Evolutionary conservation across 305 asterid species (phyloP), one percentile per base, ranked within the genome.

Genomic region (Plantago coronopus): DNA sequence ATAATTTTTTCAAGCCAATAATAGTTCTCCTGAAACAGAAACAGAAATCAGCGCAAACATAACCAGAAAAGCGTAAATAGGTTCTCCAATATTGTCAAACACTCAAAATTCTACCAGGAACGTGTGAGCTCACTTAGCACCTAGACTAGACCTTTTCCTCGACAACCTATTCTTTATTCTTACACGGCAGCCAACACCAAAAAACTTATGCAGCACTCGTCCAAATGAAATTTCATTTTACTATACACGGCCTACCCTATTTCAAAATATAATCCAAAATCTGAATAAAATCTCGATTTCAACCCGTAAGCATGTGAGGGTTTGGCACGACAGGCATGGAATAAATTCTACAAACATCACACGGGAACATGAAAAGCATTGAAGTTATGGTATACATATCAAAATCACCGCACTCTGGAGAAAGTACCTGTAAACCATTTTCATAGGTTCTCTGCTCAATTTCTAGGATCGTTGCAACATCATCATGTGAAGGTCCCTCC

Each of bases 391-490:
- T 0, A 7, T 34, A 34, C 40, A 34, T 34, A 34, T 5, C 9
- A 34, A 61, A 19, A 53, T 57, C 48, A 72, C 46, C 37, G 43
- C 49, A 49, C 55, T 63, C 62, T 16, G 48, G 22, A 20, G 45
- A 61, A 54, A 17, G 43, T 51, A 91, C 96, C 96, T 91, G 98
- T 42, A 88, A 76, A 65, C 95, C 98, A 77, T 82, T 91, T 78
- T 91, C 98, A 77, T 91, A 90, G 65, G 95, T 86, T 79, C 98
- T 82, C 74, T 91, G 95, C 69, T 88, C 96, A 66, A 88, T 84
- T 86, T 91, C 95, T 62, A 91, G 87, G 72, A 91, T 78, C 54
- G 86, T 61, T n/a, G 72, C 69, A 69, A 86, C 83, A 76, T 88
- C 98, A 45, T 72, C 87, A 61, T 70, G 78, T 54, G 94, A 76